These are phyloP conservation scores for Eucalyptus erythrocorys DNA, from an alignment of 345 rosid genomes.

Conservation along the genomic window DNA sequence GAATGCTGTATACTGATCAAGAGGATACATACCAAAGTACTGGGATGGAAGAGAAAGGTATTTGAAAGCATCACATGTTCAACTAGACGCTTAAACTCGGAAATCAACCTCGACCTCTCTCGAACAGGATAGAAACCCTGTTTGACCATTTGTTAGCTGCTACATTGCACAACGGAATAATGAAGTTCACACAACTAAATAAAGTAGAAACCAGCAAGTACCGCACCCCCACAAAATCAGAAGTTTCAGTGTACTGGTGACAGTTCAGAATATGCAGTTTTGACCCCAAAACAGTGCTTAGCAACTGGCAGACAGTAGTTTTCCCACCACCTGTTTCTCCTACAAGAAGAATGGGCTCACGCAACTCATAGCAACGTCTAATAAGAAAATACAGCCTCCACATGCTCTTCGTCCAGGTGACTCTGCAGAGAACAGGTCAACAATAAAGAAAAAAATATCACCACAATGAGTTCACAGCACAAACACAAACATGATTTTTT, in stretches of 20 bases:
- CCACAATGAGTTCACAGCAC: neutral
- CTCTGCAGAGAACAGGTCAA: slow-evolving; percentile 18
- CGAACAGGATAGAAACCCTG: slow-evolving; percentile 92
- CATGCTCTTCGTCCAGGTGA: slow-evolving; percentile 79
- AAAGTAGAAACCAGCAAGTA: neutral
- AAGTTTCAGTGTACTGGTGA: slow-evolving; percentile 91
- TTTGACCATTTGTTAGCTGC: neutral
- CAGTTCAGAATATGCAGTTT: slow-evolving; percentile 83
- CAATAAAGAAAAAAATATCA: neutral
- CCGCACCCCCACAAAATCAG: slow-evolving; percentile 95
- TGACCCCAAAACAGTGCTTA: slow-evolving; percentile 39
- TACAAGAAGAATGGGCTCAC: slow-evolving; percentile 95
- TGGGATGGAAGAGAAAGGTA: slow-evolving; percentile 20
- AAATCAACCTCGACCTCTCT: slow-evolving; percentile 63
- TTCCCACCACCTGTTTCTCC: slow-evolving; percentile 99
- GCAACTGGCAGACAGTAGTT: slow-evolving; percentile 85
- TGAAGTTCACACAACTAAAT: neutral
- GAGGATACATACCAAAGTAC: slow-evolving; percentile 18
- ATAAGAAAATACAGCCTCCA: slow-evolving; percentile 76
- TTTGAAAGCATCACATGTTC: slow-evolving; percentile 44
- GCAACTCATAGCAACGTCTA: slow-evolving; percentile 61
- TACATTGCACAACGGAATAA: neutral
- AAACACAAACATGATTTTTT: neutral
- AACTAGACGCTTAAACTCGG: slow-evolving; percentile 37
- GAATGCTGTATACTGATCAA: neutral